phyloP scores from a whole-genome alignment of 192 early-diverging fungal species.

The Podila epigama region DNA sequence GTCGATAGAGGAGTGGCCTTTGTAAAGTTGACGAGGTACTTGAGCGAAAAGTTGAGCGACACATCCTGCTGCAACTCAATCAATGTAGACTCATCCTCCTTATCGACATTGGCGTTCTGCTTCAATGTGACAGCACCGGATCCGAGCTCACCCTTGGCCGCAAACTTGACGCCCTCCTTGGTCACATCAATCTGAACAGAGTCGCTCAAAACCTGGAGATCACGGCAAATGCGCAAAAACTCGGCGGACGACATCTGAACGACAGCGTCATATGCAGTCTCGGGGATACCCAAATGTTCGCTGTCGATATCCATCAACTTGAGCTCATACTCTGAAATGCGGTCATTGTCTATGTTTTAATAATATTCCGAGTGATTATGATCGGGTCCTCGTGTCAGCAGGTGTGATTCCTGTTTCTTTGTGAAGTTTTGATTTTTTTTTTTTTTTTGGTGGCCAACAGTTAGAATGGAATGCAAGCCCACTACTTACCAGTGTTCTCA shows the following conservation, averaged over 20 bases:
- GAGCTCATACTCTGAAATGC: constrained; percentile 90
- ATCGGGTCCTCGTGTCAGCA: too few relatives aligned
- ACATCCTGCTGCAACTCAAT: constrained; percentile 87
- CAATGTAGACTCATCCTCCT: constrained; percentile 67
- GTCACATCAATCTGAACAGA: constrained; percentile 88
- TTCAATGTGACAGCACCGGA: constrained; percentile 85
- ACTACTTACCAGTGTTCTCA: constrained; percentile 68
- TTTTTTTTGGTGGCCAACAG: too few relatives aligned
- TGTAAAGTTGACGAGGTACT: constrained; percentile 94
- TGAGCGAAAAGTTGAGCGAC: constrained; percentile 87
- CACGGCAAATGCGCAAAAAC: constrained; percentile 92
- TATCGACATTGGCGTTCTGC: constrained; percentile 76
- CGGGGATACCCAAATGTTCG: constrained; percentile 95
- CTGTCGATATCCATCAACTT: constrained; percentile 99
- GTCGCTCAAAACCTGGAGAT: constrained; percentile 85
- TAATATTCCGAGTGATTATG: neutral
- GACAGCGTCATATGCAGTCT: constrained; percentile 90
- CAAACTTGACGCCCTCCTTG: constrained; percentile 96
- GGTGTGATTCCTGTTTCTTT: too few relatives aligned
- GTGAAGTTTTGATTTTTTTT: too few relatives aligned
- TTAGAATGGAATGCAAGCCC: too few relatives aligned
- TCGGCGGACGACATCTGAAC: constrained; percentile 89
- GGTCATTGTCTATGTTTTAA: constrained; percentile 63
- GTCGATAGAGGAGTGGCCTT: constrained; percentile 89
- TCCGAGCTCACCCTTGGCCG: constrained; percentile 86